phyloP scores from a whole-genome alignment of 768 basidiomycete species.

The Vishniacozyma victoriae region DNA sequence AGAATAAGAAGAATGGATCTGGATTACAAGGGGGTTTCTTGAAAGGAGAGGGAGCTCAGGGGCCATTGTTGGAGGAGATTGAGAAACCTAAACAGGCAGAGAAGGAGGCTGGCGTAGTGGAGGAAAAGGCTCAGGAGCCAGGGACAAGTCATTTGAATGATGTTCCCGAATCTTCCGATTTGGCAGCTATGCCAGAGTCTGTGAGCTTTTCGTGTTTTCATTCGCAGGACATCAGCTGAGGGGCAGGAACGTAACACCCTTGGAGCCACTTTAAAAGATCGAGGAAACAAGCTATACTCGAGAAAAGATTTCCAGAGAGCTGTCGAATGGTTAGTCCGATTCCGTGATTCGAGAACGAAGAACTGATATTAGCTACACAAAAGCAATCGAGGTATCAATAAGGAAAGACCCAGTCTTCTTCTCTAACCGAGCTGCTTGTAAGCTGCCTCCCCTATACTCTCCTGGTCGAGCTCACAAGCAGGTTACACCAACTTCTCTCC shows the following conservation, averaged over 20 bases:
- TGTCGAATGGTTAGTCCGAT: slow-evolving; percentile 43
- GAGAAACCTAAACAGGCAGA: slow-evolving; percentile 7
- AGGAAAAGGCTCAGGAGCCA: slow-evolving; percentile 15
- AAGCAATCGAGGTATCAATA: slow-evolving; percentile 51
- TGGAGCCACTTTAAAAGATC: slow-evolving; percentile 54
- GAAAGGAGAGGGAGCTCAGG: slow-evolving; percentile 49
- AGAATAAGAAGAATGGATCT: slow-evolving; percentile 56
- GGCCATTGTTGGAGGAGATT: slow-evolving; percentile 72
- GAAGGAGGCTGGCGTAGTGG: neutral
- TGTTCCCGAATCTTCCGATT: slow-evolving; percentile 34
- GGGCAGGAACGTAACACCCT: too few relatives aligned
- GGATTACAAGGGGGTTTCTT: slow-evolving; percentile 43
- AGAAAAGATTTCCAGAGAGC: slow-evolving; percentile 49
- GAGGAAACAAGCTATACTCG: slow-evolving; percentile 51
- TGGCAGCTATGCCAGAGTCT: slow-evolving; percentile 32
- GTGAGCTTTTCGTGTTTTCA: slow-evolving; percentile 16
- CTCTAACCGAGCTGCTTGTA: slow-evolving; percentile 95
- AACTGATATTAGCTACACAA: slow-evolving; percentile 47
- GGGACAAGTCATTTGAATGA: slow-evolving; percentile 21
- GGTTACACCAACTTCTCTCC: slow-evolving; percentile 89
- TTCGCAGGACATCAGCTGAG: too few relatives aligned
- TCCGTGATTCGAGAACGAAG: neutral
- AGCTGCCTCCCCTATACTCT: slow-evolving; percentile 37
- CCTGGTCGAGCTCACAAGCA: slow-evolving; percentile 37
- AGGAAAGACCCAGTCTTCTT: slow-evolving; percentile 82